Evolutionary conservation across 768 basidiomycete species (phyloP).

Genomic region (Hypsizygus marmoreus): DNA sequence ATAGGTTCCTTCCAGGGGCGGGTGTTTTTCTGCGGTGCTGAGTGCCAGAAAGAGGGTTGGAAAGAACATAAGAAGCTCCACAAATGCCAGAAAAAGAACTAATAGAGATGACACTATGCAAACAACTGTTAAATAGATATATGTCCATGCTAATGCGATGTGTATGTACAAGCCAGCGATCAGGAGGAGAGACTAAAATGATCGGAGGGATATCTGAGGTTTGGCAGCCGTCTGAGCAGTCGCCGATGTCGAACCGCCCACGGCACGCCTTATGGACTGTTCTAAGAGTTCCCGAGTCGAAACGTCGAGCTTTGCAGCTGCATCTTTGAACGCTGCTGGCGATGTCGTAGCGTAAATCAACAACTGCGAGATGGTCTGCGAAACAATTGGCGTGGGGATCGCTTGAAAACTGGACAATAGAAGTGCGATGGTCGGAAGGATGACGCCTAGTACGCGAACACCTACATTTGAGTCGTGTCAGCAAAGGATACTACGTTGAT

Average conservation of each 20-base stretch:
- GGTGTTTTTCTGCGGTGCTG: slow-evolving; percentile 28
- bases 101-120: neutral
- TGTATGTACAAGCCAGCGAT: too few relatives aligned
- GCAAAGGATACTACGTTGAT: neutral
- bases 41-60: slow-evolving; percentile 31
- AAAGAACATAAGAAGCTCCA: slow-evolving; percentile 32
- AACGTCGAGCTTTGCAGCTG: slow-evolving; percentile 65
- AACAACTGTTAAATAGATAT: too few relatives aligned
- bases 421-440: slow-evolving; percentile 76
- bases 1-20: slow-evolving; percentile 22
- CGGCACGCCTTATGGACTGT: slow-evolving; percentile 72
- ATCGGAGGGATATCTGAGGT: slow-evolving; percentile 78
- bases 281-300: slow-evolving; percentile 67
- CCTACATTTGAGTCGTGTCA: slow-evolving; percentile 40
- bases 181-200: slow-evolving; percentile 44
- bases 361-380: slow-evolving; percentile 65
- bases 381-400: slow-evolving; percentile 47
- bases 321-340: slow-evolving; percentile 83
- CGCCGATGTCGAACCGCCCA: slow-evolving; percentile 47
- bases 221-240: slow-evolving; percentile 43
- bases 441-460: slow-evolving; percentile 63
- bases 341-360: slow-evolving; percentile 70
- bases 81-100: slow-evolving; percentile 19
- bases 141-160: too few relatives aligned
- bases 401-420: slow-evolving; percentile 57